phyloP scores from a whole-genome alignment of 495 filamentous ascomycete genomes.

The Lindgomyces ingoldianus region DNA sequence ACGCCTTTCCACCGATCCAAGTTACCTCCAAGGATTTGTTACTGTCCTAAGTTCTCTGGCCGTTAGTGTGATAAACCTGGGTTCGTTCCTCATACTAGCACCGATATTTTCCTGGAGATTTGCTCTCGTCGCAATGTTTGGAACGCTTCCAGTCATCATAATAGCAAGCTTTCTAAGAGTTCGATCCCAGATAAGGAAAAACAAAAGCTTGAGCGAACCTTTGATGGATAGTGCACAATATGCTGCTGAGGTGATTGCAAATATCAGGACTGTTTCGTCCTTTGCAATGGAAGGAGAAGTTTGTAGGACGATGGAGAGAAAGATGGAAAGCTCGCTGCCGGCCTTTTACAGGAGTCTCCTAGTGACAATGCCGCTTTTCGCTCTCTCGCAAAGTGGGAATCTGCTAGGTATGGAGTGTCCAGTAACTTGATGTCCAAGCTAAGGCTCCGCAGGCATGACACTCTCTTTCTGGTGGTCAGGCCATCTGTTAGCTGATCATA shows the following conservation, averaged over 20 bases:
- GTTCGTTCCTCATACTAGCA: not conserved
- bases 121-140: slow-evolving; percentile 13
- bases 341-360: slow-evolving; percentile 2
- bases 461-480: slow-evolving; percentile 7
- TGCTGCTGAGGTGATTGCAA: slow-evolving; percentile 7
- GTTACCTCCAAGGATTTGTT: slow-evolving; percentile 10
- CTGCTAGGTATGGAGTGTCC: not conserved
- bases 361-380: slow-evolving; percentile 9
- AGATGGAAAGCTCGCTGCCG: slow-evolving; percentile 1
- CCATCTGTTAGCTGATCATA: not conserved
- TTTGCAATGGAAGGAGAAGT: slow-evolving; percentile 7
- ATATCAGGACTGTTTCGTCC: slow-evolving; percentile 12
- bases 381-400: slow-evolving; percentile 6
- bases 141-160: slow-evolving; percentile 3
- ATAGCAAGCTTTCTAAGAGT: slow-evolving; percentile 7
- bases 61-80: slow-evolving; percentile 4
- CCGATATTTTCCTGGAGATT: slow-evolving; percentile 7
- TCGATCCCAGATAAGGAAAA: slow-evolving; percentile 2
- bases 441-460: not conserved
- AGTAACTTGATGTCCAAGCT: not conserved
- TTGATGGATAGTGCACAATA: slow-evolving; percentile 3
- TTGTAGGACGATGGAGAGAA: slow-evolving; percentile 2
- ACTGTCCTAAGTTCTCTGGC: slow-evolving; percentile 6
- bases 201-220: slow-evolving; percentile 1
- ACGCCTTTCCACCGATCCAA: slow-evolving; percentile 2